A percentile compares a stretch with the other conserved stretches of the same genome.
These are phyloP conservation scores for Podila clonocystis DNA, from an alignment of 192 early-diverging fungal genomes.

Conservation along the genomic window DNA sequence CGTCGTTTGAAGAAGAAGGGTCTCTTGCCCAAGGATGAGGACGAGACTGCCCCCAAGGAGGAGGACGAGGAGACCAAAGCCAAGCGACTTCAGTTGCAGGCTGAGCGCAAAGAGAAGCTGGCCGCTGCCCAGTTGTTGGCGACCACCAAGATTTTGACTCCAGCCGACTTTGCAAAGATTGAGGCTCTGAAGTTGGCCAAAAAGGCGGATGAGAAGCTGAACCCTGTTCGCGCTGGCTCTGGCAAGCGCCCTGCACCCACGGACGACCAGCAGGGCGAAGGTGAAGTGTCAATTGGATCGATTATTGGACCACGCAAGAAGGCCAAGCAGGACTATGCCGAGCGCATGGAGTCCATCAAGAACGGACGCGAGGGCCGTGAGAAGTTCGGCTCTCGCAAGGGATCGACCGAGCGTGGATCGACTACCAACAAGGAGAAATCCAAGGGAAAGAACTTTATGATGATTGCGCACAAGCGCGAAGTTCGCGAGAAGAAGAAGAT, in stretches of 20 bases:
- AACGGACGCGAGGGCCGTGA: constrained; percentile 91
- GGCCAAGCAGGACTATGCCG: constrained; percentile 92
- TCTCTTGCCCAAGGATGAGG: constrained; percentile 46
- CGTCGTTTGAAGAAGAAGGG: constrained; percentile 57
- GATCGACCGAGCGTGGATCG: constrained; percentile 78
- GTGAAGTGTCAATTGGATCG: constrained; percentile 48
- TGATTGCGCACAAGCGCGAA: constrained; percentile 94
- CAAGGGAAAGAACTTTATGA: constrained; percentile 93
- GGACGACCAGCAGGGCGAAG: constrained; percentile 26
- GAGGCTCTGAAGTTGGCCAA: constrained; percentile 75
- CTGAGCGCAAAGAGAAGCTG: constrained; percentile 59
- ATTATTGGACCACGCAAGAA: constrained; percentile 76
- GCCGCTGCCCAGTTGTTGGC: constrained; percentile 58
- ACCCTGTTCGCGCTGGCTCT: constrained; percentile 29
- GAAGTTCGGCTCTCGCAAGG: constrained; percentile 90
- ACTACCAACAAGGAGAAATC: constrained; percentile 94
- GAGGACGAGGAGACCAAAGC: constrained; percentile 52
- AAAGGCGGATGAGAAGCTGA: constrained; percentile 63
- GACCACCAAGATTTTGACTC: constrained; percentile 80
- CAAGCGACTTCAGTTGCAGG: constrained; percentile 44
- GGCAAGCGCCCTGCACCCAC: constrained; percentile 46
- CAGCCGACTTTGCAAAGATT: constrained; percentile 91
- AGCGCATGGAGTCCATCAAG: constrained; percentile 87
- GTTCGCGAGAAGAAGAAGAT: constrained; percentile 78
- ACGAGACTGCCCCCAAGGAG: constrained; percentile 52